These are phyloP conservation scores for Suhomyces pyralidae DNA, from an alignment of 805 yeast species.

Conservation along the genomic window DNA sequence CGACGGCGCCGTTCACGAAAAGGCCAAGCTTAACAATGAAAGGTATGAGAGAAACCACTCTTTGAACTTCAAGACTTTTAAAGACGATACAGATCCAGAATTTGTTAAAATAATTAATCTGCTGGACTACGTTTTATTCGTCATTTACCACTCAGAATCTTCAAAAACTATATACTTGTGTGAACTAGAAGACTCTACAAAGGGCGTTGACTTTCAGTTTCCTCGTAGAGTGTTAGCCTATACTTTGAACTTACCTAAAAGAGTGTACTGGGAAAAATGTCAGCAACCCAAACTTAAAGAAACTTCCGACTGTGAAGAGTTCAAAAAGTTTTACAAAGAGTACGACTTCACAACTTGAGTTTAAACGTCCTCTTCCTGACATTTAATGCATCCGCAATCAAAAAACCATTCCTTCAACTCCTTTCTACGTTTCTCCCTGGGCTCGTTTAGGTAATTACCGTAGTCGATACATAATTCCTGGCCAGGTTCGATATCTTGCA, in stretches of 20 bases:
- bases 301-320: slow-evolving; percentile 55
- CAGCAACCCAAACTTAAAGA: slow-evolving; percentile 63
- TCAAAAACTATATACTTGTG: slow-evolving; percentile 18
- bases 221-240: slow-evolving; percentile 78
- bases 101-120: slow-evolving; percentile 22
- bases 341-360: slow-evolving; percentile 48
- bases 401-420: slow-evolving; percentile 58
- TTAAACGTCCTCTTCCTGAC: slow-evolving; percentile 25
- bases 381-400: slow-evolving; percentile 50
- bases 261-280: slow-evolving; percentile 78
- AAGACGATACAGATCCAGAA: slow-evolving; percentile 17
- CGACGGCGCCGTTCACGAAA: slow-evolving; percentile 44
- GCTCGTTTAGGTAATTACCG: slow-evolving; percentile 48
- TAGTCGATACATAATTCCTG: slow-evolving; percentile 61
- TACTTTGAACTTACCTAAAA: slow-evolving; percentile 55
- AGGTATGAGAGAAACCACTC: slow-evolving; percentile 41
- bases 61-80: slow-evolving; percentile 40
- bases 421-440: slow-evolving; percentile 38
- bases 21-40: slow-evolving; percentile 43
- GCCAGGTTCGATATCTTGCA: slow-evolving; percentile 35
- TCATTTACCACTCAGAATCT: slow-evolving; percentile 20
- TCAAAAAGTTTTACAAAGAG: slow-evolving; percentile 52
- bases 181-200: slow-evolving; percentile 20
- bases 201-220: slow-evolving; percentile 70
- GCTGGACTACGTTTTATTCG: slow-evolving; percentile 38